A percentile compares a stretch with the other conserved stretches of the same genome.
Conservation (phyloP, 768 basidiomycete species). For the Xerocomus brunneocitrinus region DNA sequence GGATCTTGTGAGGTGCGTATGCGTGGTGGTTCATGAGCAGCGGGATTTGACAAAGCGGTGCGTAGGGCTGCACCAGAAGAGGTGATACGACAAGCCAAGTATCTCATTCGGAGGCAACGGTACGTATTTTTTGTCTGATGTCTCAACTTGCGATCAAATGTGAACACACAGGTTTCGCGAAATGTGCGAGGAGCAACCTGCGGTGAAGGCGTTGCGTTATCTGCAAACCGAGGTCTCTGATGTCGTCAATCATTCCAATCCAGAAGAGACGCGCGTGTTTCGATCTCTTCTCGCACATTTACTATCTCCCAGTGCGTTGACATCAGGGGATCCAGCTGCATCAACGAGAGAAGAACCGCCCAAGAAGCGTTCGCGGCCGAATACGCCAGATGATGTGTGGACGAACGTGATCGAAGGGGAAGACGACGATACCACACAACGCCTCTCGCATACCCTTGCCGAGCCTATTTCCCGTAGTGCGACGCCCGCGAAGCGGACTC, state of each 20-base stretch:
- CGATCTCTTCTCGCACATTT: slow-evolving; percentile 64
- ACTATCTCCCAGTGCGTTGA: slow-evolving; percentile 36
- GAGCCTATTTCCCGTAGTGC: not conserved
- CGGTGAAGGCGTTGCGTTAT: slow-evolving; percentile 64
- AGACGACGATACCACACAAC: slow-evolving; percentile 13
- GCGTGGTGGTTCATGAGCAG: not conserved
- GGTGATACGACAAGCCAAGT: slow-evolving; percentile 58
- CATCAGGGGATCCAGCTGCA: not conserved
- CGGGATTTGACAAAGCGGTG: not conserved
- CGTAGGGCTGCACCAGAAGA: slow-evolving; percentile 58
- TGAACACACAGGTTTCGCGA: slow-evolving; percentile 62
- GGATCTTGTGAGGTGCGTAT: not conserved
- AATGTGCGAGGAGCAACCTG: slow-evolving; percentile 60
- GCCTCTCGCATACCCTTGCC: not conserved
- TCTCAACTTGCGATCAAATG: not conserved
- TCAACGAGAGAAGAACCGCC: slow-evolving; percentile 31
- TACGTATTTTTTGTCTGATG: slow-evolving; percentile 28
- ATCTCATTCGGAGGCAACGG: slow-evolving; percentile 69
- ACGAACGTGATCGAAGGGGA: slow-evolving; percentile 40
- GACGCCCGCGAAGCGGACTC: slow-evolving; percentile 16
- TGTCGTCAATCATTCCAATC: slow-evolving; percentile 65
- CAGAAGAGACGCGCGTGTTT: slow-evolving; percentile 58
- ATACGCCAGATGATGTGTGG: slow-evolving; percentile 39
- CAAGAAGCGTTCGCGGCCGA: slow-evolving; percentile 42
- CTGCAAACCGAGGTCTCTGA: slow-evolving; percentile 64